These are phyloP conservation scores for Lasiodiplodia hormozganensis DNA, from an alignment of 2,329 filamentous ascomycete genomes.

Conservation along the genomic window DNA sequence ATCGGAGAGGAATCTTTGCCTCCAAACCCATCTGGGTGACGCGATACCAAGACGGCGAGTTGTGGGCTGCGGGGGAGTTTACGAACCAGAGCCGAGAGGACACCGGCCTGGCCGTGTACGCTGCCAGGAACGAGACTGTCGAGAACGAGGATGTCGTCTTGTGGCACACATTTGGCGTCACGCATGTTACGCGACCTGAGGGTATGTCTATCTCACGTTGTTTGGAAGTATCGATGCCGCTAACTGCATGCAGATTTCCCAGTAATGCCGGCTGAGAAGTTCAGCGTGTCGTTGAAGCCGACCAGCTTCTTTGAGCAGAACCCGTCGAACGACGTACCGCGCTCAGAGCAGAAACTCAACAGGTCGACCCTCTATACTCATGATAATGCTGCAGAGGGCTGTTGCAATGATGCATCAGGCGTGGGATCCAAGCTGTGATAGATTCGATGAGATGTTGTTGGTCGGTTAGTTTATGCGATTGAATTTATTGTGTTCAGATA, in stretches of 20 bases:
- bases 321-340: slow-evolving; percentile 60
- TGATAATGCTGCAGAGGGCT: no score
- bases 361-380: no score
- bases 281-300: slow-evolving; percentile 56
- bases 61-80: slow-evolving; percentile 57
- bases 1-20: slow-evolving; percentile 56
- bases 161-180: slow-evolving; percentile 59
- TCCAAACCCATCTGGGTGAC: slow-evolving; percentile 63
- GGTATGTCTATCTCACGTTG: neutral
- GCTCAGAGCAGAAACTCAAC: neutral
- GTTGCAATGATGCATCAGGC: no score
- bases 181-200: slow-evolving; percentile 56
- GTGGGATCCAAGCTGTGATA: no score
- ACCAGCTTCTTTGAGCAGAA: slow-evolving; percentile 62
- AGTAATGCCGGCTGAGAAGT: slow-evolving; percentile 54
- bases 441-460: no score
- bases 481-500: no score
- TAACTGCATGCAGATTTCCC: slow-evolving; percentile 40
- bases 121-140: slow-evolving; percentile 51
- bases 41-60: slow-evolving; percentile 59
- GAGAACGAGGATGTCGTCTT: slow-evolving; percentile 57
- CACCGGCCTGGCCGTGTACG: slow-evolving; percentile 54
- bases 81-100: slow-evolving; percentile 55
- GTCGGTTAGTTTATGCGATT: no score
- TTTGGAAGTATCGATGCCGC: no score